phyloP scores from a whole-genome alignment of 1,284 basidiomycete species.

The Ustilago hordei region DNA sequence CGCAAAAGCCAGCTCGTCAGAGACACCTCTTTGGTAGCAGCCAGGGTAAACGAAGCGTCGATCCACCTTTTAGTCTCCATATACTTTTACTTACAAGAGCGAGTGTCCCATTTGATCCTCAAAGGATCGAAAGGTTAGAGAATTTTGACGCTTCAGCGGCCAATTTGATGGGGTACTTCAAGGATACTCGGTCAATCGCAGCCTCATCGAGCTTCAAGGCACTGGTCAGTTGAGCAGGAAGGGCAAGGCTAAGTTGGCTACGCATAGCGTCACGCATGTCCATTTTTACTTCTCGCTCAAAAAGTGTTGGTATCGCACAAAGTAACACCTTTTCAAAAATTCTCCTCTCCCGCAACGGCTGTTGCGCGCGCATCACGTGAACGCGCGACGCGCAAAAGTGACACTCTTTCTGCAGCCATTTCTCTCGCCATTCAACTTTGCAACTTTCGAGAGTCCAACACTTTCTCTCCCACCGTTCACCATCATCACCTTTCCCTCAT shows the following conservation, averaged over 20 bases:
- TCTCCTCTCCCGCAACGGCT: no score
- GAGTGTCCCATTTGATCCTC: neutral
- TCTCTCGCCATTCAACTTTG: neutral
- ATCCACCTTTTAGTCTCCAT: neutral
- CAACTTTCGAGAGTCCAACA: conserved; percentile 1
- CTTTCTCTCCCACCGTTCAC: conserved; percentile 11
- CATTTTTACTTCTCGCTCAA: neutral
- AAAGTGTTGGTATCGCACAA: conserved; percentile 10
- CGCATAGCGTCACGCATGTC: conserved; percentile 2
- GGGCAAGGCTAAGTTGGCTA: conserved; percentile 1
- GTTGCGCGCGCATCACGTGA: conserved; percentile 40
- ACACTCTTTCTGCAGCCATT: conserved; percentile 11
- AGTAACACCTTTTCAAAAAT: conserved; percentile 14
- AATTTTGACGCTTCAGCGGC: neutral
- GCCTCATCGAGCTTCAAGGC: neutral
- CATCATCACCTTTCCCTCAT: conserved; percentile 3
- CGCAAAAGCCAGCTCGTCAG: conserved; percentile 1
- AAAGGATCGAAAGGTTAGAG: neutral
- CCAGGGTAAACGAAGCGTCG: neutral
- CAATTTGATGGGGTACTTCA: neutral
- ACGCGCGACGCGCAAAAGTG: conserved; percentile 46
- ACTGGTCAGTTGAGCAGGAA: neutral
- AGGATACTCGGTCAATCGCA: neutral
- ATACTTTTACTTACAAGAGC: neutral
- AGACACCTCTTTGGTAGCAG: neutral